Conservation (phyloP, 2,329 filamentous ascomycete species). For the Trichoderma guizhouense region DNA sequence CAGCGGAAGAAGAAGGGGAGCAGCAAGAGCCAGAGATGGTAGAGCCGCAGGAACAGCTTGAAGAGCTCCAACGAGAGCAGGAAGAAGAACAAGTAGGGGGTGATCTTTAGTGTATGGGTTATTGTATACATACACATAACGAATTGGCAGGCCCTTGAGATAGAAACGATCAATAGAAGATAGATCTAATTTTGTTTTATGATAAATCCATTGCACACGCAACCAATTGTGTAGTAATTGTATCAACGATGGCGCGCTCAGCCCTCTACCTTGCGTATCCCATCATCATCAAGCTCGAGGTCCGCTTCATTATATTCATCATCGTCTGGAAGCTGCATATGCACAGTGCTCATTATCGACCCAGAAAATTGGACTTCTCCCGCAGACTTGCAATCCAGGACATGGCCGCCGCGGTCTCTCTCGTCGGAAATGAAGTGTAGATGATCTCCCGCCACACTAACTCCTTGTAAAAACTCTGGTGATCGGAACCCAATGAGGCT, state of each 20-base stretch:
- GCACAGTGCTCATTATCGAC: not conserved
- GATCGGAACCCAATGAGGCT: constrained; percentile 2
- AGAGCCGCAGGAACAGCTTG: too few species aligned
- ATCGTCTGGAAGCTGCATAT: not conserved
- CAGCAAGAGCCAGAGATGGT: too few species aligned
- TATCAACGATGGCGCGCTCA: not conserved
- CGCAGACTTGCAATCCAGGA: not conserved
- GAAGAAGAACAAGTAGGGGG: too few species aligned
- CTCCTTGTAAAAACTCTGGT: constrained; percentile 4
- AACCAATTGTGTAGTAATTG: not conserved
- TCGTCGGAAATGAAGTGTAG: constrained; percentile 6
- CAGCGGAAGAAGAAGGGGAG: too few species aligned
- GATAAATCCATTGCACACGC: too few species aligned
- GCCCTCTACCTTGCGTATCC: constrained; percentile 1
- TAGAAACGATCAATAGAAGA: too few species aligned
- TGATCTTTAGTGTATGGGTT: too few species aligned
- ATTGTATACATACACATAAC: too few species aligned
- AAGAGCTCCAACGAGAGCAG: too few species aligned
- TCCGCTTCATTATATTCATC: not conserved
- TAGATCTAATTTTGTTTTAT: too few species aligned
- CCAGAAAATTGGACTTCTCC: not conserved
- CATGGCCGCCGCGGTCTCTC: not conserved
- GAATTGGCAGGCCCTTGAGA: too few species aligned
- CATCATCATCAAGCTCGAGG: not conserved
- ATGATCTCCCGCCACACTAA: constrained; percentile 7